Percentiles rank a stretch among this genome's conserved stretches.
These are phyloP conservation scores for Bretziella fagacearum DNA, from an alignment of 2,329 filamentous ascomycete genomes.

Conservation along the genomic window DNA sequence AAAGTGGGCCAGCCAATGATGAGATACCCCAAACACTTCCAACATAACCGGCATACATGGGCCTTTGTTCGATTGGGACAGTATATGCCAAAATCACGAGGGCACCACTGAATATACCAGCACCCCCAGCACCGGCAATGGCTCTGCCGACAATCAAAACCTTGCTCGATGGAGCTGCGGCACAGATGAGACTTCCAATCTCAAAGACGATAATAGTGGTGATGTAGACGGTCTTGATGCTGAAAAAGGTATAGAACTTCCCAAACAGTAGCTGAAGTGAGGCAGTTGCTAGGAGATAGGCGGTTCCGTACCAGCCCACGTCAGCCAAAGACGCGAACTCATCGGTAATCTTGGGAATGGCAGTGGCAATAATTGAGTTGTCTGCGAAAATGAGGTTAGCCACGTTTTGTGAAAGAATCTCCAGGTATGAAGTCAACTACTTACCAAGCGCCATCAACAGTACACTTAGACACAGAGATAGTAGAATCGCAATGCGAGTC, in stretches of 20 bases:
- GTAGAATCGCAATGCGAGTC: constrained; percentile 17
- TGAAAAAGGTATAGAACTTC: constrained; percentile 30
- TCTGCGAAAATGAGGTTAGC: constrained; percentile 16
- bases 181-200: constrained; percentile 27
- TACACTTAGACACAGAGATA: constrained; percentile 21
- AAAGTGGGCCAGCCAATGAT: constrained; percentile 17
- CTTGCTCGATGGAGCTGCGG: constrained; percentile 20
- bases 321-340: constrained; percentile 29
- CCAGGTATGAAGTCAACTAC: constrained; percentile 6
- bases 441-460: constrained; percentile 27
- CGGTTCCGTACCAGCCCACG: constrained; percentile 33
- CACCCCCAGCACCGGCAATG: constrained; percentile 25
- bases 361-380: constrained; percentile 28
- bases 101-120: constrained; percentile 30
- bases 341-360: constrained; percentile 28
- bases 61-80: constrained; percentile 22
- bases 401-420: neutral
- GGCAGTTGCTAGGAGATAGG: constrained; percentile 27
- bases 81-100: constrained; percentile 26
- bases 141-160: constrained; percentile 24
- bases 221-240: constrained; percentile 27
- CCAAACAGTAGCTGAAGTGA: constrained; percentile 26
- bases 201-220: constrained; percentile 26
- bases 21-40: constrained; percentile 27
- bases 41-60: constrained; percentile 23